Evolutionary conservation across 148 eudicot species (phyloP), one percentile per base, ranked within the genome.

Genomic region (Limonium bicolor): DNA sequence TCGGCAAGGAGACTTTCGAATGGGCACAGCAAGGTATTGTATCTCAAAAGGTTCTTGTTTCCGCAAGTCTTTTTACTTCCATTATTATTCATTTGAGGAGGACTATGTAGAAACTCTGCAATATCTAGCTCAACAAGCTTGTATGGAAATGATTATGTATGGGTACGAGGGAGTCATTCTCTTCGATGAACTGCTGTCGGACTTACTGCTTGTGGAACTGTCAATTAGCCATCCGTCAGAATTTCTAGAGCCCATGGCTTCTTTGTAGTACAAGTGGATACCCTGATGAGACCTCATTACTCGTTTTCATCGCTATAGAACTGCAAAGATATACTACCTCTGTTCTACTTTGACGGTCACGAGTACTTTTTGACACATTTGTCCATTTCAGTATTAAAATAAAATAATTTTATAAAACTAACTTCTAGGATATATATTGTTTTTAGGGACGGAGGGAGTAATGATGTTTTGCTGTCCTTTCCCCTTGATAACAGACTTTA

Each of bases 21-120:
- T 88, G 94, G 97, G 87, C 76, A 35, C 64, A 74, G 76, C 94
- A 80, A 88, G 97, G 97, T 88, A 61, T 48, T 46, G n/a, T 0
- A 3, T 22, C 20, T 42, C 25, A 20, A 21, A 7, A 21, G 6
- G 11, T 23, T 20, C n/a, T 21, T 42, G 15, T 8, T 14, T 18
- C n/a, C n/a, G n/a, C n/a, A 41, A 22, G 15, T 28, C 17, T 7
- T 5, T 9, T 21, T 4, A 10, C 46, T 4, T 9, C 24, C 3
- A 4, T 38, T 38, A 18, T 16, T 8, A 25, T 20, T n/a, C 21
- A 10, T 19, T 1, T 39, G 12, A 19, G 13, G 11, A 18, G n/a
- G 21, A 39, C 7, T 18, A n/a, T 12, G 27, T 11, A 21, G 46
- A 41, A 21, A 21, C 6, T 13, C 5, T 41, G 47, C 12, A 23